These are phyloP conservation scores for Coniochaeta sp. DNA, from an alignment of 2,329 filamentous ascomycete species.

Conservation along the genomic window DNA sequence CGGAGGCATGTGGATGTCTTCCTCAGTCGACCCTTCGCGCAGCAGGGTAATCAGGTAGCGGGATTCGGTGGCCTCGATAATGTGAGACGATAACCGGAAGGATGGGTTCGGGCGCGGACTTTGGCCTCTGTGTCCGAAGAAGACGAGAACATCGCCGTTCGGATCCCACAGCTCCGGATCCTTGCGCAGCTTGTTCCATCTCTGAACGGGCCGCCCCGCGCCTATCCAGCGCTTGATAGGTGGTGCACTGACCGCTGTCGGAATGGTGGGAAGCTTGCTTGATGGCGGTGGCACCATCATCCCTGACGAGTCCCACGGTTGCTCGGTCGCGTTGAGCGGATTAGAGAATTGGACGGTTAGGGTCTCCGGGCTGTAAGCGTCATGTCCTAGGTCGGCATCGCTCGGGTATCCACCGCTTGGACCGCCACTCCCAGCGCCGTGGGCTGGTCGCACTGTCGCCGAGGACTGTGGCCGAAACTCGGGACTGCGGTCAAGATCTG, in stretches of 20 bases:
- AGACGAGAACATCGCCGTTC: conserved; percentile 53
- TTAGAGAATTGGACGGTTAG: neutral
- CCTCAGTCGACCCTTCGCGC: conserved; percentile 43
- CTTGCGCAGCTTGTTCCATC: conserved; percentile 51
- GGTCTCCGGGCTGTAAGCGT: conserved; percentile 5
- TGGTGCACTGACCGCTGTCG: conserved; percentile 22
- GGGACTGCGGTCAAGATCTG: conserved; percentile 12
- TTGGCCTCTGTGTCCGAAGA: conserved; percentile 39
- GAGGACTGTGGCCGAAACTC: conserved; percentile 27
- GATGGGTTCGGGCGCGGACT: conserved; percentile 39
- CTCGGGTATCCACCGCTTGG: conserved; percentile 11
- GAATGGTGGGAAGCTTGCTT: conserved; percentile 33
- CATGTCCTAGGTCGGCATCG: conserved; percentile 12
- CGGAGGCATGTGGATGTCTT: conserved; percentile 33
- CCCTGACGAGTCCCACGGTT: conserved; percentile 14
- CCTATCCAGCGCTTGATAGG: conserved; percentile 47
- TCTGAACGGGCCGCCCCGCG: conserved; percentile 35
- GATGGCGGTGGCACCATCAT: conserved; percentile 31
- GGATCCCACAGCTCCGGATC: conserved; percentile 55
- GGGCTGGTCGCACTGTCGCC: conserved; percentile 25
- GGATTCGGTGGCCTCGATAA: conserved; percentile 51
- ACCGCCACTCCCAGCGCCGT: conserved; percentile 3
- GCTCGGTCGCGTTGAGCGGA: conserved; percentile 9
- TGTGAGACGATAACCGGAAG: conserved; percentile 49
- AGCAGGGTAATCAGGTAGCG: conserved; percentile 44